Evolutionary conservation across 2,329 filamentous ascomycete species (phyloP).

Genomic region (Paraphaeosphaeria sporulosa): DNA sequence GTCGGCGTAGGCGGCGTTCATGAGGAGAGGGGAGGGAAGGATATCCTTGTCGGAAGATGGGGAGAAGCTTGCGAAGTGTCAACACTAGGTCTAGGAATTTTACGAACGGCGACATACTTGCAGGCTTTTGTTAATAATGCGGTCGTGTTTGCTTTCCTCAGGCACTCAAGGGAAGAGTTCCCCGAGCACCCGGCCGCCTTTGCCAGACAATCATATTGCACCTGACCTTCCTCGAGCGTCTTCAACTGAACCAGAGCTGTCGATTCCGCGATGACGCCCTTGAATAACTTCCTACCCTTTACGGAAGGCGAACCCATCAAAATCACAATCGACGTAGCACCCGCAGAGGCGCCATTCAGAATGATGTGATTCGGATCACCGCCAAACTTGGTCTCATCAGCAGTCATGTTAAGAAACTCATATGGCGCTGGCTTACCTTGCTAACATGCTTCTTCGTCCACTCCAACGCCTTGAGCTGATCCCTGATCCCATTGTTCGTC

Average conservation of each 20-base stretch:
- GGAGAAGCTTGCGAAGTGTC: constrained; percentile 52
- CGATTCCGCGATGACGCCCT: constrained; percentile 62
- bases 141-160: constrained; percentile 55
- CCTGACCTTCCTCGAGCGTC: constrained; percentile 59
- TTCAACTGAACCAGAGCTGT: constrained; percentile 60
- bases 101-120: constrained; percentile 45
- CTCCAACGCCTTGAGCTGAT: constrained; percentile 72
- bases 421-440: constrained; percentile 41
- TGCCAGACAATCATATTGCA: constrained; percentile 60
- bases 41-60: constrained; percentile 55
- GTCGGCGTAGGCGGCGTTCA: neutral
- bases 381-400: constrained; percentile 63
- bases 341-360: constrained; percentile 73
- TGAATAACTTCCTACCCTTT: constrained; percentile 58
- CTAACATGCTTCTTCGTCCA: constrained; percentile 74
- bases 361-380: constrained; percentile 73
- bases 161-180: constrained; percentile 54
- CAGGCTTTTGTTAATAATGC: constrained; percentile 51
- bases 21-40: constrained; percentile 47
- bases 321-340: constrained; percentile 54
- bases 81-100: constrained; percentile 61
- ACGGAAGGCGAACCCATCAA: constrained; percentile 55
- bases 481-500: constrained; percentile 73
- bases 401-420: neutral
- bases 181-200: constrained; percentile 58